Conservation (phyloP, 495 filamentous ascomycete species). For the Xylaria palmicola region DNA sequence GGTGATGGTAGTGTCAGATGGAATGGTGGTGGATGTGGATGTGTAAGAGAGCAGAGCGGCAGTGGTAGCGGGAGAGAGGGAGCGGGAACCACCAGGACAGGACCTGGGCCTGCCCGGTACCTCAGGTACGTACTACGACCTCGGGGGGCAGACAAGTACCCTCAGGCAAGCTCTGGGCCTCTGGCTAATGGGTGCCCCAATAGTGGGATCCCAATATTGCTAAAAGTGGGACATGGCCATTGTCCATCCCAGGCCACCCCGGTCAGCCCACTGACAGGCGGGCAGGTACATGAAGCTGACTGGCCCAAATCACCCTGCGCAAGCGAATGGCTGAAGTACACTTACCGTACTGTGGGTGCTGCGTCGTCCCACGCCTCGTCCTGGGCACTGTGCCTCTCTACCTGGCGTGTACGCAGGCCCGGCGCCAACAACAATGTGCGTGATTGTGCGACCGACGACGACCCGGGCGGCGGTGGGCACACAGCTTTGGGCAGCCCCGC, state of each 20-base stretch:
- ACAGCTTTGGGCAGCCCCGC: constrained; percentile 12
- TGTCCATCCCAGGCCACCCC: constrained; percentile 20
- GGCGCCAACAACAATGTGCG: constrained; percentile 7
- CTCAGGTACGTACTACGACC: not conserved
- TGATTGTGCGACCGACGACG: constrained; percentile 8
- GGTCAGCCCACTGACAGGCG: constrained; percentile 11
- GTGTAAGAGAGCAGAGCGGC: too few relatives aligned
- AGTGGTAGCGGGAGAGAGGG: constrained; percentile 25
- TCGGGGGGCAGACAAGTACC: constrained; percentile 12
- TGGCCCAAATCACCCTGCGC: constrained; percentile 9
- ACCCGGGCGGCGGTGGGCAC: constrained; percentile 1
- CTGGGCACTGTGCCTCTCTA: constrained; percentile 13
- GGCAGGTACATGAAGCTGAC: constrained; percentile 20
- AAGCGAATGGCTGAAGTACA: constrained; percentile 17
- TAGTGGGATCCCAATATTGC: constrained; percentile 34
- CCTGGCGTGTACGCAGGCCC: not conserved
- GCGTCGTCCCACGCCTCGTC: constrained; percentile 3
- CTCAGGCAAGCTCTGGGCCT: constrained; percentile 14
- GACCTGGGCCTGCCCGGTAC: constrained; percentile 15
- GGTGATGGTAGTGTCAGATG: too few relatives aligned
- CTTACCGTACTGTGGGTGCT: constrained; percentile 17
- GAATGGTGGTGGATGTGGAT: too few relatives aligned
- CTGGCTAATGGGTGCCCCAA: constrained; percentile 32
- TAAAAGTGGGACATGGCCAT: constrained; percentile 27
- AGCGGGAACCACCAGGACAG: constrained; percentile 20